Conservation (phyloP, 331 rosid genomes). For the Rosa hybrid region DNA sequence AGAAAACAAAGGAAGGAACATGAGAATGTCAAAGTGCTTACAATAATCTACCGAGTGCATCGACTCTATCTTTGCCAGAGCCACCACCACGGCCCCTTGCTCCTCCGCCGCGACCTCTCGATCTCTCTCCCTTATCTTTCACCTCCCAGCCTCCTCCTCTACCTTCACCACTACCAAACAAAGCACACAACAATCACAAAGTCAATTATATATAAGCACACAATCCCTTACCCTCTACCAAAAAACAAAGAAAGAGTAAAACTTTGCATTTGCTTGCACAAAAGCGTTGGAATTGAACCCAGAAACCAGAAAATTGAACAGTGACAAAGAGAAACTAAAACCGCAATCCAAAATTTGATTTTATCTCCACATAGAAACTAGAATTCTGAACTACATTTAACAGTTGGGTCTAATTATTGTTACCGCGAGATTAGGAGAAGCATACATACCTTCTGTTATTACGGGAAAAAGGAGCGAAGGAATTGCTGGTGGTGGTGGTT, state of each 20-base stretch:
- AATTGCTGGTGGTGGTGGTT: constrained; percentile 17
- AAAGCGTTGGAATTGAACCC: no score
- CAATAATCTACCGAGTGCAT: constrained; percentile 92
- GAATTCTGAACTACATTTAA: neutral
- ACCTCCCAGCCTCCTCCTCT: constrained; percentile 50
- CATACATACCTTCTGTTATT: constrained; percentile 27
- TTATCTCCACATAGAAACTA: no score
- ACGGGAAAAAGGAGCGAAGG: constrained; percentile 40
- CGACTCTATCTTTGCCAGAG: constrained; percentile 80
- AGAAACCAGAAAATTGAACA: no score
- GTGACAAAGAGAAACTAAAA: no score
- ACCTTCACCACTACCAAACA: constrained; percentile 48
- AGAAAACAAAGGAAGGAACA: neutral
- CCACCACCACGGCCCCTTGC: constrained; percentile 29
- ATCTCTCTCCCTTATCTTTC: constrained; percentile 48
- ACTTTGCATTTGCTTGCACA: no score
- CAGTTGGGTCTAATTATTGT: no score
- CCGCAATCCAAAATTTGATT: neutral
- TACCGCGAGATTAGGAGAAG: no score
- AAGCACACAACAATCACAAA: neutral
- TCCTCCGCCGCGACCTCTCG: constrained; percentile 53
- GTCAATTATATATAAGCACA: neutral
- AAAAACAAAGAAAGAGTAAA: no score
- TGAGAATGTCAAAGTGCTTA: constrained; percentile 38
- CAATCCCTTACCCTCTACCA: no score